Conservation (phyloP, 1,284 basidiomycete genomes). For the Microbotryomycetes sp. region DNA sequence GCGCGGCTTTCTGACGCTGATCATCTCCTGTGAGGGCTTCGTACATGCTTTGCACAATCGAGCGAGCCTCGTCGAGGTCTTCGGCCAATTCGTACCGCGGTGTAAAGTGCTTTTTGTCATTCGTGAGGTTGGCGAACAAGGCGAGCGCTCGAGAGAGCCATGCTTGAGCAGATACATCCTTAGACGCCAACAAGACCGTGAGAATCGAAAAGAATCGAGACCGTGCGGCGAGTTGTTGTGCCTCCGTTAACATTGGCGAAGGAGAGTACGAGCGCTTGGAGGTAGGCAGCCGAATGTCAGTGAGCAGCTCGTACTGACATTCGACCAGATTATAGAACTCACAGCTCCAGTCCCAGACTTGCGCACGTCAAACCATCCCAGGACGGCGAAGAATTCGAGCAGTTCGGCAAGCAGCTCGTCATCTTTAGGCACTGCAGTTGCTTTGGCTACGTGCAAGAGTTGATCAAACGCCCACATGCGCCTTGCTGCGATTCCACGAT, state of each 20-base stretch:
- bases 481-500: constrained; percentile 40
- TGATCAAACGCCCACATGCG: constrained; percentile 83
- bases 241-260: constrained; percentile 64
- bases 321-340: constrained; percentile 38
- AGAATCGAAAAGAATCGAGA: constrained; percentile 65
- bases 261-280: constrained; percentile 56
- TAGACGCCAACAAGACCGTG: constrained; percentile 56
- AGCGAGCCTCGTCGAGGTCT: constrained; percentile 44
- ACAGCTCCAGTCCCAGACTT: constrained; percentile 71
- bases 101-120: constrained; percentile 64
- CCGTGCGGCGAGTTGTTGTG: constrained; percentile 58
- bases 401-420: constrained; percentile 68
- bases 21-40: constrained; percentile 33
- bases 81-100: constrained; percentile 53
- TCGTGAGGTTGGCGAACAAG: constrained; percentile 53
- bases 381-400: constrained; percentile 71
- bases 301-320: not conserved
- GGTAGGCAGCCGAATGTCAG: not conserved
- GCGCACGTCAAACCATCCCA: constrained; percentile 67
- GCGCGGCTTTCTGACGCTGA: constrained; percentile 14
- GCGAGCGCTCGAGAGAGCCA: constrained; percentile 68
- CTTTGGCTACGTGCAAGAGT: constrained; percentile 46
- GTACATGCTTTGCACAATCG: constrained; percentile 45
- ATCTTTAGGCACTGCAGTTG: constrained; percentile 55
- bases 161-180: constrained; percentile 48